Evolutionary conservation across 257 asterid species (phyloP), one percentile per base, ranked within the genome.

Genomic region (Nicotiana otophora): DNA sequence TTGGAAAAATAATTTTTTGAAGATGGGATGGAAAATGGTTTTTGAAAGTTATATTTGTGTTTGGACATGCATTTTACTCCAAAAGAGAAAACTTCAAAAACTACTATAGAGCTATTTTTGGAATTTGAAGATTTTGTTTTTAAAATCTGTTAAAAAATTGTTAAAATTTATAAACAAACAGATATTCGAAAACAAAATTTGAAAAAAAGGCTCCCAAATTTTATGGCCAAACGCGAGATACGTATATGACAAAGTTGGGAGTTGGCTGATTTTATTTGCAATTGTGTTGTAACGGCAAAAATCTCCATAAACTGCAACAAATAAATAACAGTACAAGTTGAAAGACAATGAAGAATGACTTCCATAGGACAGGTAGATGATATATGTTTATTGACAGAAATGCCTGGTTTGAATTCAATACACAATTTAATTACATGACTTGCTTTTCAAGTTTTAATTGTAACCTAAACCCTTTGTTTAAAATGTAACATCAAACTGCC

Each of bases 181-280:
- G 0, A 28, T 28, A 28, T 28, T 28, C 30, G 30, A 28, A 28
- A 28, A 28, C 30, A 19, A 23, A 23, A 23, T 23, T 23, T 23
- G 26, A 23, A 23, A 23, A 23, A 23, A 23, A 23, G 26, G 26
- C 26, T 23, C 26, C 26, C 26, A 23, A 7, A 5, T 16, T 58
- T 58, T 5, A 64, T 66, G 51, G 75, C 4, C 30, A 28, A 28
- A 28, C 30, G 30, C 2, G 30, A 28, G 30, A 0, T 1, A 5
- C 39, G 39, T 34, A 34, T 54, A 58, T 82, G 88, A 87, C 83
- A 46, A 65, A 81, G 89, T 83, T 89, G 89, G 89, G 83, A 58
- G 77, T 89, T 90, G 89, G 90, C 87, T 89, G 89, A 86, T 84
- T 83, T 42, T 72, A 68, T 70, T 75, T 70, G 58, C 2, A 66